Percentiles rank a stretch among this genome's conserved stretches.
phyloP scores from a whole-genome alignment of 805 yeast genomes.

The Pichia scutulata region DNA sequence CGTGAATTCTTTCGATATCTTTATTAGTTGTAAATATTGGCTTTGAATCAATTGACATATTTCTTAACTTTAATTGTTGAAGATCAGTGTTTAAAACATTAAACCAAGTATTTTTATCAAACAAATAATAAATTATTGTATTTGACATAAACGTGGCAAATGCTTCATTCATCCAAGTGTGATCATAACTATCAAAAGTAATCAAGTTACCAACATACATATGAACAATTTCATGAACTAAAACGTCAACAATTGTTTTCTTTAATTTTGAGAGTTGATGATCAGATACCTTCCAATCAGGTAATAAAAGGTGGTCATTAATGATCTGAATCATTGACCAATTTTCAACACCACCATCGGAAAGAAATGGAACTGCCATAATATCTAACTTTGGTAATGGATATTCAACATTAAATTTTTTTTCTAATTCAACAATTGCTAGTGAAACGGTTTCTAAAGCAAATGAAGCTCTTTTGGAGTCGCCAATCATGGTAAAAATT shows the following conservation, averaged over 20 bases:
- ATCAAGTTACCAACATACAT: conserved; percentile 74
- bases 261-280: conserved; percentile 13
- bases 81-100: conserved; percentile 23
- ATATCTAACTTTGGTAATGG: conserved; percentile 64
- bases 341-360: conserved; percentile 79
- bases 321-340: conserved; percentile 62
- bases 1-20: conserved; percentile 31
- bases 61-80: conserved; percentile 25
- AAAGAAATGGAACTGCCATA: conserved; percentile 59
- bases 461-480: conserved; percentile 37
- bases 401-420: conserved; percentile 36
- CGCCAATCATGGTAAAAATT: conserved; percentile 50
- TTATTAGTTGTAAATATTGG: conserved; percentile 33
- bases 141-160: conserved; percentile 68
- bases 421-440: conserved; percentile 41
- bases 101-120: conserved; percentile 28
- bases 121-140: conserved; percentile 25
- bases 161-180: conserved; percentile 69
- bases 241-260: conserved; percentile 39
- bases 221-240: conserved; percentile 69
- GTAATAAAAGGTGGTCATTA: conserved; percentile 39
- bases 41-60: conserved; percentile 27
- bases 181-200: conserved; percentile 59
- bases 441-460: conserved; percentile 42
- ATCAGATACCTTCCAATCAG: conserved; percentile 23